Evolutionary conservation across 2,329 filamentous ascomycete species (phyloP).

Genomic region (Pyrenophora graminea): DNA sequence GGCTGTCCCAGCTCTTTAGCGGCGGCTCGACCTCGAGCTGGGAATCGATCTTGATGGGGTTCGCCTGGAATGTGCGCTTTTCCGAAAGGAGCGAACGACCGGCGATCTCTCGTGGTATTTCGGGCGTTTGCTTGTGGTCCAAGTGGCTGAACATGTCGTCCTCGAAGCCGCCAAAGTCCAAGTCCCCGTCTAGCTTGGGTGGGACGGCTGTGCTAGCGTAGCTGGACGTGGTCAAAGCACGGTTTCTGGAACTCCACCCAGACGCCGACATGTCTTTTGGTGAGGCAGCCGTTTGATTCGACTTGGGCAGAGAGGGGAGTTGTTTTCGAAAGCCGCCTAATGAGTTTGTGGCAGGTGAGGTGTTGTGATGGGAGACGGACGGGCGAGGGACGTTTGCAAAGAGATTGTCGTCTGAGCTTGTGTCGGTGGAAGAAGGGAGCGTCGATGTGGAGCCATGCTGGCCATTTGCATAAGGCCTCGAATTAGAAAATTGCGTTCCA

Average conservation of each 20-base stretch:
- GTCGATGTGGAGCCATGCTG: slow-evolving; percentile 46
- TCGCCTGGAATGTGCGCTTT: slow-evolving; percentile 43
- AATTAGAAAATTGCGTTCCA: slow-evolving; percentile 41
- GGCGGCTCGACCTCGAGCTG: slow-evolving; percentile 53
- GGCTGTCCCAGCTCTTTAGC: slow-evolving; percentile 58
- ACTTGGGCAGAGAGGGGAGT: slow-evolving; percentile 33
- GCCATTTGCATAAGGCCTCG: slow-evolving; percentile 43
- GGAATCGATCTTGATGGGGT: slow-evolving; percentile 53
- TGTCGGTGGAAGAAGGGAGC: slow-evolving; percentile 48
- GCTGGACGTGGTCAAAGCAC: slow-evolving; percentile 55
- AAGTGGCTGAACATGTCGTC: slow-evolving; percentile 56
- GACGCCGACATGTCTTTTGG: slow-evolving; percentile 21
- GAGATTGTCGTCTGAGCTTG: slow-evolving; percentile 45
- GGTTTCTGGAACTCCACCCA: slow-evolving; percentile 24
- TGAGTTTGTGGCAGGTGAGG: slow-evolving; percentile 33
- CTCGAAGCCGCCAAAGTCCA: slow-evolving; percentile 48
- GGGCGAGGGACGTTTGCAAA: slow-evolving; percentile 41
- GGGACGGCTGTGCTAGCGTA: slow-evolving; percentile 56
- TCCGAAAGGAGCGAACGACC: slow-evolving; percentile 43
- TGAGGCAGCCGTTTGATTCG: slow-evolving; percentile 27
- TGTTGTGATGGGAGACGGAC: slow-evolving; percentile 34
- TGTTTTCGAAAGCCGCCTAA: slow-evolving; percentile 31
- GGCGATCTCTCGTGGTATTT: slow-evolving; percentile 25
- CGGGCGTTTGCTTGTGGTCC: slow-evolving; percentile 38
- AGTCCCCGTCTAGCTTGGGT: slow-evolving; percentile 54